Percentiles rank a stretch among this genome's conserved stretches.
phyloP scores from a whole-genome alignment of 2,329 filamentous ascomycete genomes.

The Sporothrix inflata region DNA sequence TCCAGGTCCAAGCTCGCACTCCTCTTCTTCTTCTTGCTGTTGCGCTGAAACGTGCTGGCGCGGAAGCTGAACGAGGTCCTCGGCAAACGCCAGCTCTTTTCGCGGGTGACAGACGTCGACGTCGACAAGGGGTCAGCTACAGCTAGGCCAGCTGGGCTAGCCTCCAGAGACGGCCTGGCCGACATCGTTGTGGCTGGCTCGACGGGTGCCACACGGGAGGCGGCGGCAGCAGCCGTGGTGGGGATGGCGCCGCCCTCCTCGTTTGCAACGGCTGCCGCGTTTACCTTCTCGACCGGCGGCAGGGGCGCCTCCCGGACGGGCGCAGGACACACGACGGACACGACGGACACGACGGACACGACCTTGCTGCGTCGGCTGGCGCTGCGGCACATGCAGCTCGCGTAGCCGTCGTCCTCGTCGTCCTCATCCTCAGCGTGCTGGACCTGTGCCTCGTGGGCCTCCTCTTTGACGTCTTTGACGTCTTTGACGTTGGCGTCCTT shows the following conservation, averaged over 20 bases:
- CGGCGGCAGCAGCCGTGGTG: background rate
- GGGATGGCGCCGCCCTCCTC: background rate
- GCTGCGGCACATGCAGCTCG: slow-evolving; percentile 19
- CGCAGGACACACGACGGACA: background rate
- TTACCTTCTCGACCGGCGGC: background rate
- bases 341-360: background rate
- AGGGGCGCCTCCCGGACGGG: slow-evolving; percentile 7
- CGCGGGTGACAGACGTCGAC: slow-evolving; percentile 7
- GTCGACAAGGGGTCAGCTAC: background rate
- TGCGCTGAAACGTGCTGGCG: slow-evolving; percentile 20
- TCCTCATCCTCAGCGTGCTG: slow-evolving; percentile 16
- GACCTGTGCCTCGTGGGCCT: background rate
- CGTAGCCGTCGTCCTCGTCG: background rate
- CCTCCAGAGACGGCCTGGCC: slow-evolving; percentile 3
- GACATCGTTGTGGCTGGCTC: background rate
- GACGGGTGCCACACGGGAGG: background rate
- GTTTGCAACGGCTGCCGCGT: background rate
- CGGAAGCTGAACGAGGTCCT: slow-evolving; percentile 28
- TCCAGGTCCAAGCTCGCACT: background rate
- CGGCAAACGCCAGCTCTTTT: slow-evolving; percentile 31
- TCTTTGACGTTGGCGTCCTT: background rate
- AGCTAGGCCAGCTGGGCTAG: background rate
- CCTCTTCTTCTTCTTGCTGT: slow-evolving; percentile 25
- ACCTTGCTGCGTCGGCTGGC: slow-evolving; percentile 18
- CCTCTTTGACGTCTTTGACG: background rate